Percentiles rank a stretch among this genome's conserved stretches.
These are phyloP conservation scores for Tricholoma terreum DNA, from an alignment of 768 basidiomycete species.

Conservation along the genomic window DNA sequence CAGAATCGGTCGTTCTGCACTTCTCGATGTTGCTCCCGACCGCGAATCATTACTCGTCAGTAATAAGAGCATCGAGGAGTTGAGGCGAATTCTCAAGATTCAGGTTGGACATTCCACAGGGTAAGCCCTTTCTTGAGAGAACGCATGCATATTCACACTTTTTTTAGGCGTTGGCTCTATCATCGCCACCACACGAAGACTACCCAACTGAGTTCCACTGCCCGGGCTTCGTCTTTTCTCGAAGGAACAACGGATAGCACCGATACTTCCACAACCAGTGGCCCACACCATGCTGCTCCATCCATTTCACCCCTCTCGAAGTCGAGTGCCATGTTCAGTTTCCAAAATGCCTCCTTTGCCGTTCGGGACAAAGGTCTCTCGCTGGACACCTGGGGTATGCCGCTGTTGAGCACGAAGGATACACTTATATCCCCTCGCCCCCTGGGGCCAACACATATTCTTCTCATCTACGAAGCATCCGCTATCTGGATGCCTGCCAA, in stretches of 20 bases:
- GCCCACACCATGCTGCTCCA: constrained; percentile 14
- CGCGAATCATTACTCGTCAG: constrained; percentile 29
- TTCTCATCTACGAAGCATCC: constrained; percentile 20
- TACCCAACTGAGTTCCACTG: constrained; percentile 22
- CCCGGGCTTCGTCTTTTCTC: constrained; percentile 24
- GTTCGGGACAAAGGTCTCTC: constrained; percentile 7
- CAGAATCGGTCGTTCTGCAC: constrained; percentile 21
- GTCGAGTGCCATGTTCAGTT: constrained; percentile 10
- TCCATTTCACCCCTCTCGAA: constrained; percentile 16
- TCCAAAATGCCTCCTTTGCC: constrained; percentile 11
- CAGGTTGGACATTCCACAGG: constrained; percentile 15
- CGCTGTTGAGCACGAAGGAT: constrained; percentile 24
- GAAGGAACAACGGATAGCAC: constrained; percentile 2
- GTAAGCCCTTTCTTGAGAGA: constrained; percentile 10
- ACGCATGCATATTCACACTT: not conserved
- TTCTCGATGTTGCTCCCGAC: constrained; percentile 33
- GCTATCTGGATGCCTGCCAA: constrained; percentile 2
- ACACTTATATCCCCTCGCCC: constrained; percentile 34
- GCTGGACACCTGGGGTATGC: constrained; percentile 22
- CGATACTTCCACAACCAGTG: constrained; percentile 11
- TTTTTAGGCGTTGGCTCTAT: constrained; percentile 33
- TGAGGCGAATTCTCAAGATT: constrained; percentile 30
- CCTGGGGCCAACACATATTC: constrained; percentile 35
- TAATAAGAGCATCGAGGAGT: constrained; percentile 24
- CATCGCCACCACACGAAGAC: constrained; percentile 21